Evolutionary conservation across 495 filamentous ascomycete species (phyloP).

Genomic region (Glarea lozoyensis): DNA sequence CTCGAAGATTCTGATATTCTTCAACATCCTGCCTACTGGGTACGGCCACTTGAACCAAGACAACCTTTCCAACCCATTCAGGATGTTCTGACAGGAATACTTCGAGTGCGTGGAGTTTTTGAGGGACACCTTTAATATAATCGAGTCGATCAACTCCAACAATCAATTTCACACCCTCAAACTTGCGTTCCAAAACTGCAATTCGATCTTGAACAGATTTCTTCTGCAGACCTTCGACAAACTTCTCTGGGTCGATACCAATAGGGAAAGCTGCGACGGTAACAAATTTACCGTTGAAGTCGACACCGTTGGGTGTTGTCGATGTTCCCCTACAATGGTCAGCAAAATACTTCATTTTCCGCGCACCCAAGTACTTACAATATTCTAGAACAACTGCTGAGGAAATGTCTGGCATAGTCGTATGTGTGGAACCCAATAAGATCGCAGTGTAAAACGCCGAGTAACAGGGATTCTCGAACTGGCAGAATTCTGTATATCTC

Average conservation of each 20-base stretch:
- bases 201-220: constrained; percentile 73
- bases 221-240: constrained; percentile 77
- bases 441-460: constrained; percentile 76
- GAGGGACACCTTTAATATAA: constrained; percentile 93
- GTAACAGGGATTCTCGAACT: constrained; percentile 71
- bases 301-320: constrained; percentile 78
- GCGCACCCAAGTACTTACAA: constrained; percentile 43
- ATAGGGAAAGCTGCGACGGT: constrained; percentile 82
- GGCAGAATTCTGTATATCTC: constrained; percentile 90
- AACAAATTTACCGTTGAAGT: constrained; percentile 64
- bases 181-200: constrained; percentile 63
- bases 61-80: constrained; percentile 83
- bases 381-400: constrained; percentile 75
- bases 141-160: constrained; percentile 90
- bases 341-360: constrained; percentile 13
- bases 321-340: constrained; percentile 46
- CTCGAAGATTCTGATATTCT: constrained; percentile 88
- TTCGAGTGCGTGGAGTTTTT: constrained; percentile 87
- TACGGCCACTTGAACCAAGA: constrained; percentile 88
- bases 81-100: constrained; percentile 87
- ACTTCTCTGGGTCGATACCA: constrained; percentile 94
- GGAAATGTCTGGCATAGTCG: constrained; percentile 85
- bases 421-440: constrained; percentile 93
- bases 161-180: constrained; percentile 81
- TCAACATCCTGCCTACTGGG: constrained; percentile 89